Base-by-base conservation (phyloP, 352 stramenopile species). In the Phytophthora constricta region DNA sequence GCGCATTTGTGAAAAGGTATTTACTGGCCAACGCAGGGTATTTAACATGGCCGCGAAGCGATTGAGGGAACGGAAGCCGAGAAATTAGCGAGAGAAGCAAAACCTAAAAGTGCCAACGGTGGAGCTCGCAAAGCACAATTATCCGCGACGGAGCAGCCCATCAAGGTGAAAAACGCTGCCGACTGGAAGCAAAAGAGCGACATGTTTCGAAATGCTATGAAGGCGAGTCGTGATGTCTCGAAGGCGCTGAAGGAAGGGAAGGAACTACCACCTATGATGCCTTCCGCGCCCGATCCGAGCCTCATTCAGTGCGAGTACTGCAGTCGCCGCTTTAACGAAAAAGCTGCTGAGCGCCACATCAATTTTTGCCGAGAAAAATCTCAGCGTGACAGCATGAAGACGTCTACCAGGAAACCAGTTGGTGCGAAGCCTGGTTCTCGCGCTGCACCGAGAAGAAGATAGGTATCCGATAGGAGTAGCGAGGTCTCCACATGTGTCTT, bases 281-380 rank as follows among this genome's bases (percentile, higher is more conserved):
- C 83, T 11, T 86, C 86, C 0, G 85, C 81, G 9, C 84, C 83
- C 4, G 86, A 97, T 52, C 85, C 85, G 34, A 96, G 84, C 41
- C 74, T 98, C 7, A 93, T 98, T 20, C 89, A 87, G 37, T 98
- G 94, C 66, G 91, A 96, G 57, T 92, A 96, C 69, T 98, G 94
- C 68, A 86, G 78, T 53, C 86, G 94, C 10, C 82, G 84, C 19
- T 98, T 98, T 67, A 98, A 98, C 61, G 88, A 98, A 33, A 89
- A 88, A 27, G 93, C 94, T 0, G 94, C 92, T 1, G 93, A 98
- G 49, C 77, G 94, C 3, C 94, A 98, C 67, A 98, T 98, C 56
- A 73, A 91, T 17, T 92, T 96, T 60, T 98, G 94, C 65, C 85
- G 92, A 63, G 86, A 97, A 64, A 97, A 92, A 58, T 73, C 83